Percentiles rank a stretch among this genome's conserved stretches.
These are phyloP conservation scores for Cryoendolithus antarcticus DNA, from an alignment of 2,329 filamentous ascomycete genomes.

Conservation along the genomic window DNA sequence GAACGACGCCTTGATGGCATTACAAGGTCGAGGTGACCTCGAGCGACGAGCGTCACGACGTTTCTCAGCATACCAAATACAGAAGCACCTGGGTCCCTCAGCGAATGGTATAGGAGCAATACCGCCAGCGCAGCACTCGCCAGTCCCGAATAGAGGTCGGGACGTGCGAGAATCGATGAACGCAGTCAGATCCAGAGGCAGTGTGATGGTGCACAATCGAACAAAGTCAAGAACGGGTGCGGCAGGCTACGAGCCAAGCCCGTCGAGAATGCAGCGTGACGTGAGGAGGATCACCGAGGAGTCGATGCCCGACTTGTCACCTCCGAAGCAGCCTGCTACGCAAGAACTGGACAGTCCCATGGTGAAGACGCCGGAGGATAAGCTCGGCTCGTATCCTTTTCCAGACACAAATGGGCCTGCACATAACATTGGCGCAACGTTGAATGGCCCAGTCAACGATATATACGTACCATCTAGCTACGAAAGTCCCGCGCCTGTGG, in stretches of 20 bases:
- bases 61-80: slow-evolving; percentile 94
- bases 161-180: slow-evolving; percentile 77
- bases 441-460: slow-evolving; percentile 24
- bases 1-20: slow-evolving; percentile 77
- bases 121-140: slow-evolving; percentile 65
- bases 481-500: slow-evolving; percentile 1
- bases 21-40: slow-evolving; percentile 84
- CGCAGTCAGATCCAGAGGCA: slow-evolving; percentile 50
- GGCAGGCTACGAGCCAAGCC: slow-evolving; percentile 44
- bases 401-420: slow-evolving; percentile 9
- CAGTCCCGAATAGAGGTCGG: slow-evolving; percentile 72
- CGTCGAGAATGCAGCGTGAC: slow-evolving; percentile 39
- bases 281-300: slow-evolving; percentile 52
- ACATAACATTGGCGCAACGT: slow-evolving; percentile 15
- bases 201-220: slow-evolving; percentile 21
- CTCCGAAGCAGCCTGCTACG: slow-evolving; percentile 16
- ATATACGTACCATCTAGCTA: slow-evolving; percentile 10
- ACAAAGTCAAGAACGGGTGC: slow-evolving; percentile 13
- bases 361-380: slow-evolving; percentile 54
- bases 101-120: slow-evolving; percentile 77
- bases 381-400: slow-evolving; percentile 31
- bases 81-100: slow-evolving; percentile 75
- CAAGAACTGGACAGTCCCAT: slow-evolving; percentile 32
- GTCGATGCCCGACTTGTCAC: slow-evolving; percentile 27
- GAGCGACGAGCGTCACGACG: slow-evolving; percentile 84